phyloP scores from a whole-genome alignment of 116 monocot species.

The Papilionanthe hybrid region DNA sequence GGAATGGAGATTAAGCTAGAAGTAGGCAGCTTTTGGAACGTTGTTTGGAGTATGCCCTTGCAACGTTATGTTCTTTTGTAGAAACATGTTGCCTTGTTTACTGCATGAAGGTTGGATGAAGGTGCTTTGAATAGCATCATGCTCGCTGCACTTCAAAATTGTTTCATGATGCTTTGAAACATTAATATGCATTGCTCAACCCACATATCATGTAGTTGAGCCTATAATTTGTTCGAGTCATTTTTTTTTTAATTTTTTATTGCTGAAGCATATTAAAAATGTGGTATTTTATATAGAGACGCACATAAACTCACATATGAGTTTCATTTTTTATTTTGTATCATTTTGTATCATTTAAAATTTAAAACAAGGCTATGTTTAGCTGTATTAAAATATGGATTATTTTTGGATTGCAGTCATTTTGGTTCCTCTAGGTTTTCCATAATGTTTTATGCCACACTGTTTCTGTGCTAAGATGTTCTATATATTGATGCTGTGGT shows the following conservation, averaged over 20 bases:
- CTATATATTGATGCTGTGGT: background rate
- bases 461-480: background rate
- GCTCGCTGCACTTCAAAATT: background rate
- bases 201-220: background rate
- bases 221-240: no score
- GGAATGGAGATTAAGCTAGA: constrained; percentile 87
- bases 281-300: background rate
- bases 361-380: background rate
- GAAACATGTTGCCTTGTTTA: background rate
- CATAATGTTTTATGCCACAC: background rate
- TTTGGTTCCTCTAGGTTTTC: background rate
- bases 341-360: background rate
- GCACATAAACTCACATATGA: background rate
- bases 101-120: no score
- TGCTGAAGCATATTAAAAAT: background rate
- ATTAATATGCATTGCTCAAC: background rate
- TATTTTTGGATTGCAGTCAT: background rate
- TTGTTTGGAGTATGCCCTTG: constrained; percentile 67
- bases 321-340: background rate
- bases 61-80: background rate
- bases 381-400: background rate
- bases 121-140: background rate
- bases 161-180: background rate
- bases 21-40: constrained; percentile 75
- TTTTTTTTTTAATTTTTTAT: no score